Percentiles rank a stretch among this genome's conserved stretches.
phyloP scores from a whole-genome alignment of 176 grass and related monocot genomes.

The Saccharum officinarum region DNA sequence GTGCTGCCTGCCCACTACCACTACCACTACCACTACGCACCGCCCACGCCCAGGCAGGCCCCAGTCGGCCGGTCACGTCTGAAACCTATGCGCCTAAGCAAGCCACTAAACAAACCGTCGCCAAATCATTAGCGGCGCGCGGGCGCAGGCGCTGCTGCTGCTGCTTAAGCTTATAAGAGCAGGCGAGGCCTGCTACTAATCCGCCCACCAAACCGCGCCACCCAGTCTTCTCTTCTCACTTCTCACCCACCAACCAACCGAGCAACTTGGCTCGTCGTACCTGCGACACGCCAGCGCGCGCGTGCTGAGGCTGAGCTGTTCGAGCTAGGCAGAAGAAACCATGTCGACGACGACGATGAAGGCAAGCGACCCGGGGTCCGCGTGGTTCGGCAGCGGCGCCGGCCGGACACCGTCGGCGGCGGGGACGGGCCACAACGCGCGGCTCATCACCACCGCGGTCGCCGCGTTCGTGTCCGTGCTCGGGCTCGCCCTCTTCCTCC shows the following conservation, averaged over 20 bases:
- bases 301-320: neutral
- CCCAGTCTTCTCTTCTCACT: neutral
- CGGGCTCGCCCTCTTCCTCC: slow-evolving; percentile 46
- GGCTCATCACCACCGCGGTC: slow-evolving; percentile 40
- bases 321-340: neutral
- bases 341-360: slow-evolving; percentile 24
- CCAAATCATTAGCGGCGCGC: neutral
- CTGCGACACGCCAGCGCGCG: neutral
- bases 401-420: neutral
- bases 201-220: slow-evolving; percentile 10
- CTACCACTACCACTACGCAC: neutral
- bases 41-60: neutral
- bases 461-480: slow-evolving; percentile 46
- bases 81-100: slow-evolving; percentile 32
- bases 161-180: slow-evolving; percentile 29
- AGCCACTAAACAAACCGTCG: neutral
- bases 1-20: neutral
- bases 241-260: slow-evolving; percentile 9
- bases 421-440: slow-evolving; percentile 11
- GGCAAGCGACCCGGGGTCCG: slow-evolving; percentile 54
- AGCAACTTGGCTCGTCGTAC: neutral
- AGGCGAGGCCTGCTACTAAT: neutral
- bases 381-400: slow-evolving; percentile 43
- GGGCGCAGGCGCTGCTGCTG: neutral
- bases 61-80: neutral